Conservation (phyloP, 441 rosid genomes). For the Euphorbia corollata region DNA sequence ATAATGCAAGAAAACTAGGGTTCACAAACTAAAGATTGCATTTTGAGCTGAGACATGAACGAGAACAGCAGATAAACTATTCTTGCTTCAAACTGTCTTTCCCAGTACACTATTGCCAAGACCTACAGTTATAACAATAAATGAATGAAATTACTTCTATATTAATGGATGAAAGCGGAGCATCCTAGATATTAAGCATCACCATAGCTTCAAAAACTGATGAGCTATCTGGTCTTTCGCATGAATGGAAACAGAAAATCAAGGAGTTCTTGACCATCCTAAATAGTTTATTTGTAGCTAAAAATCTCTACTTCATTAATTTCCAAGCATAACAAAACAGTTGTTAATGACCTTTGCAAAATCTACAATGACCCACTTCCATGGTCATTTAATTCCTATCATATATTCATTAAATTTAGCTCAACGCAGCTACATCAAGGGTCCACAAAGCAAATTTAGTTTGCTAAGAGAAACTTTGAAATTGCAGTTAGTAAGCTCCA, state of each 20-base stretch:
- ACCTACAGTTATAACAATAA: neutral
- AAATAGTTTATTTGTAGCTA: neutral
- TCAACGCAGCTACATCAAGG: conserved; percentile 6
- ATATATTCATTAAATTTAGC: neutral
- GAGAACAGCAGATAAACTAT: too few species aligned
- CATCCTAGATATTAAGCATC: conserved; percentile 2
- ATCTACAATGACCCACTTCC: too few species aligned
- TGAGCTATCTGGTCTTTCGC: neutral
- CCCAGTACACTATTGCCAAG: neutral
- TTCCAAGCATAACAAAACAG: too few species aligned
- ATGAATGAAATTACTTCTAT: too few species aligned
- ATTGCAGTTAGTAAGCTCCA: too few species aligned
- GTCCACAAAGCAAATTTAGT: too few species aligned
- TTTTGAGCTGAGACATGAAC: too few species aligned
- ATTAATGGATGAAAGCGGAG: too few species aligned
- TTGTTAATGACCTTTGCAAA: too few species aligned
- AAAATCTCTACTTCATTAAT: neutral
- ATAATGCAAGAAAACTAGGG: neutral
- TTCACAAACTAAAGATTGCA: neutral
- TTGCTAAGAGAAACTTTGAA: too few species aligned
- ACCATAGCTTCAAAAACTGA: neutral
- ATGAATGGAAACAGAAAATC: too few species aligned
- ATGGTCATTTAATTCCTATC: neutral
- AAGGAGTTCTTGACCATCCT: neutral
- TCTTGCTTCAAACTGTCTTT: neutral